Evolutionary conservation across 805 yeast species (phyloP), one percentile per base, ranked within the genome.

Genomic region (Hanseniaspora lachancei): DNA sequence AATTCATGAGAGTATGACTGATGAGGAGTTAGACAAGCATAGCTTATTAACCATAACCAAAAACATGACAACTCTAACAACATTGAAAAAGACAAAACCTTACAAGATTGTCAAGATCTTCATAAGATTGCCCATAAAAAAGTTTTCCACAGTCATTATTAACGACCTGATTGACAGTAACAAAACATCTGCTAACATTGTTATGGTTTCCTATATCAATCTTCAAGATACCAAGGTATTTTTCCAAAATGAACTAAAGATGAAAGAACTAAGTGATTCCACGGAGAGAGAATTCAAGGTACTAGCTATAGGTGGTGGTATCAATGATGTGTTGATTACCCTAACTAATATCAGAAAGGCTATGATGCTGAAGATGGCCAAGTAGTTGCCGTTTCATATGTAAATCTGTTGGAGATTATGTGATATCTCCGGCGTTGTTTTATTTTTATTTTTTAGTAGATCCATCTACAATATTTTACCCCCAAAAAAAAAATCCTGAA

Each of bases 111-210:
- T 68, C 38, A 68, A 66, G 32, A 60, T 63, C 5, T 68, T 66
- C 51, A 60, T 68, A 12, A 66, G 61, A 53, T 64, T 66, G 32
- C 72, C 71, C 5, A 62, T 64, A n/a, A 65, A 62, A 46, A 54
- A 61, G 20, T 68, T 65, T 47, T 41, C 51, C 62, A 59, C 60
- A 70, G 59, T 55, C 64, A 23, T 21, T 7, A 27, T 53, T 5
- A 38, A 44, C 32, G 43, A 53, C 12, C 5, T 54, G 21, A 47
- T 40, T 24, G 18, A 9, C 21, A 27, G n/a, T 2, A 53, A 34
- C 18, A 62, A 63, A 53, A 66, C 69, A 9, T 66, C 64, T 42
- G 67, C 71, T 57, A 68, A 68, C 50, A 62, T 68, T 10, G 68
- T 68, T 2, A 62, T 68, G 13, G 43, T 68, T 44, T 64, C 66